Evolutionary conservation across 257 asterid species (phyloP).

Genomic region (Oldenlandia corymbosa): DNA sequence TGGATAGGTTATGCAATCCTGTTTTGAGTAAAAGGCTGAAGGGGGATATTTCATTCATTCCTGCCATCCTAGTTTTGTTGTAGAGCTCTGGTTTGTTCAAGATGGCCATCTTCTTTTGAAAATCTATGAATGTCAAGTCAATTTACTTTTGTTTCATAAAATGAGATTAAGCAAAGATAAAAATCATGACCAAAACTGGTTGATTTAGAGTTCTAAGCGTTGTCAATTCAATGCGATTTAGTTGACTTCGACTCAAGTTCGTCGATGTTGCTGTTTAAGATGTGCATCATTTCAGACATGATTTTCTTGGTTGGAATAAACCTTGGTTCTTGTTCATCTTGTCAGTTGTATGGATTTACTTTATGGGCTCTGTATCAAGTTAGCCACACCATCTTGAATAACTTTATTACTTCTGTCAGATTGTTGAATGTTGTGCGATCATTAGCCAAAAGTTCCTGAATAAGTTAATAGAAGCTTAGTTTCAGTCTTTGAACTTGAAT

Average conservation of each 20-base stretch:
- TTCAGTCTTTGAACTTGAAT: too few relatives aligned
- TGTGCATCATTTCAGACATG: neutral
- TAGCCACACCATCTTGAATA: neutral
- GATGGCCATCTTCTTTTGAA: neutral
- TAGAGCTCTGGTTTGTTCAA: neutral
- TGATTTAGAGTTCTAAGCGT: neutral
- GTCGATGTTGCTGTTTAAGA: neutral
- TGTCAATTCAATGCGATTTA: neutral
- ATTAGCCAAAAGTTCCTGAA: neutral
- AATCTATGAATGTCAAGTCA: too few relatives aligned
- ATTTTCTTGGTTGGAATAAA: neutral
- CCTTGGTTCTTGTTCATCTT: slow-evolving; percentile 1
- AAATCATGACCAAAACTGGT: neutral
- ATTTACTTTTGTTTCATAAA: neutral
- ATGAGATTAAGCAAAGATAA: neutral
- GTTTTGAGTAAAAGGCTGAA: neutral
- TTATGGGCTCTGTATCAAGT: neutral
- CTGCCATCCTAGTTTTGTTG: neutral
- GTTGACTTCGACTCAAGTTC: neutral
- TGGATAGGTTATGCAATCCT: neutral
- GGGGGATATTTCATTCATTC: neutral
- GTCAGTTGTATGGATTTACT: neutral
- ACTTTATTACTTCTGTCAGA: neutral
- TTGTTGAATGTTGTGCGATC: neutral
- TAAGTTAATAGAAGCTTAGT: too few relatives aligned